These are phyloP conservation scores for Aureobasidium mangrovei DNA, from an alignment of 2,329 filamentous ascomycete species.

Conservation along the genomic window DNA sequence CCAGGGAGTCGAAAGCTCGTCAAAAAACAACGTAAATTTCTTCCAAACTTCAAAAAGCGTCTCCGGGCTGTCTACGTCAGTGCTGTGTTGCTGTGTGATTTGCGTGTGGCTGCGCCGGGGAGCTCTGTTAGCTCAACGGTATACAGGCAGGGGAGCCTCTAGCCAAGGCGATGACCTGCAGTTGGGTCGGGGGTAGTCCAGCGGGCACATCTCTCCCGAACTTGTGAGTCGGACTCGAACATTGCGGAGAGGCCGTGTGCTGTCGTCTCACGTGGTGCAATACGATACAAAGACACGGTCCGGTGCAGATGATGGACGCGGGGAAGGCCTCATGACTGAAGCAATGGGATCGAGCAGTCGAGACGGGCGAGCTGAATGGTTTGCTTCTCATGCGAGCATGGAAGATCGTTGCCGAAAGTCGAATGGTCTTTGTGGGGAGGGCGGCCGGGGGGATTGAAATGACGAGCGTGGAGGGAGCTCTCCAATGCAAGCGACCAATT, in stretches of 20 bases:
- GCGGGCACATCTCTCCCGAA: not conserved
- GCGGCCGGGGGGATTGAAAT: not conserved
- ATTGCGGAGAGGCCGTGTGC: slow-evolving; percentile 4
- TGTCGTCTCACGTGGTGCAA: slow-evolving; percentile 3
- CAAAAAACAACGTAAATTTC: slow-evolving; percentile 14
- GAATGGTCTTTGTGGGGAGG: slow-evolving; percentile 4
- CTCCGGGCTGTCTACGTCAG: not conserved
- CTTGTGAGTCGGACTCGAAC: not conserved
- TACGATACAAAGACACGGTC: not conserved
- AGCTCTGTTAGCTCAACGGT: slow-evolving; percentile 1
- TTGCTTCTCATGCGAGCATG: not conserved
- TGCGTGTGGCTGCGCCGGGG: not conserved
- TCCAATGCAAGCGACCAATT: not conserved
- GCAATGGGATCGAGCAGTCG: not conserved
- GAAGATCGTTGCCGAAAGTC: slow-evolving; percentile 6
- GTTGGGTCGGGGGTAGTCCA: not conserved
- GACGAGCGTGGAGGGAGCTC: not conserved
- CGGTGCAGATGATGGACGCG: not conserved
- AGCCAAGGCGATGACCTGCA: not conserved
- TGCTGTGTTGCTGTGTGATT: not conserved
- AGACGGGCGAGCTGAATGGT: not conserved
- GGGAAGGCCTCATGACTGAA: not conserved
- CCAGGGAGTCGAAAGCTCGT: slow-evolving; percentile 13
- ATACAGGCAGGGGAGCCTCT: not conserved
- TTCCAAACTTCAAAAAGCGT: slow-evolving; percentile 13